Percentiles rank a stretch among this genome's conserved stretches.
Conservation (phyloP, 306 rosid genomes). For the Trifolium subterraneum region DNA sequence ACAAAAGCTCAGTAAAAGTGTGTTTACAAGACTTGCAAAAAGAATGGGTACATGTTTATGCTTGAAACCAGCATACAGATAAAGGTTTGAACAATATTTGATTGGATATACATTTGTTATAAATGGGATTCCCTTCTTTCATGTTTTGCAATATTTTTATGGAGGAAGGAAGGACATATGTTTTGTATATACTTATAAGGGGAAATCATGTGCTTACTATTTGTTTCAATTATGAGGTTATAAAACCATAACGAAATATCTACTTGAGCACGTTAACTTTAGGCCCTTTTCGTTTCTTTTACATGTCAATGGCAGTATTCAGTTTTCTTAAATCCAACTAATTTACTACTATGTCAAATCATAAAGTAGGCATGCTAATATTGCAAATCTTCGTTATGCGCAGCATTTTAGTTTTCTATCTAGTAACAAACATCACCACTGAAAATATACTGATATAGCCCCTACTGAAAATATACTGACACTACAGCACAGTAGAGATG, state of each 20-base stretch:
- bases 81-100: not conserved
- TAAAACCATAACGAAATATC: not conserved
- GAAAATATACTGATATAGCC: too few relatives aligned
- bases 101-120: not conserved
- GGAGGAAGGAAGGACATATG: not conserved
- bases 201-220: not conserved
- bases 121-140: not conserved
- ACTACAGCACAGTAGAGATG: too few relatives aligned
- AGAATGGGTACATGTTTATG: not conserved
- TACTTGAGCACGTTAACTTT: not conserved
- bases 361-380: too few relatives aligned
- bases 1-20: not conserved
- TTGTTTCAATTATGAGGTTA: not conserved
- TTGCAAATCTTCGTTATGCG: not conserved
- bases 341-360: too few relatives aligned
- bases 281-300: not conserved
- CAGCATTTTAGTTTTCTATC: not conserved
- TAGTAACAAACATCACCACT: too few relatives aligned
- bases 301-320: not conserved
- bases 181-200: not conserved
- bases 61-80: not conserved
- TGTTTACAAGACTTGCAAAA: not conserved
- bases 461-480: too few relatives aligned
- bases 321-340: not conserved
- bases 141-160: not conserved